Base-by-base conservation (phyloP, 305 asterid species). In the Solanum chacoense region DNA sequence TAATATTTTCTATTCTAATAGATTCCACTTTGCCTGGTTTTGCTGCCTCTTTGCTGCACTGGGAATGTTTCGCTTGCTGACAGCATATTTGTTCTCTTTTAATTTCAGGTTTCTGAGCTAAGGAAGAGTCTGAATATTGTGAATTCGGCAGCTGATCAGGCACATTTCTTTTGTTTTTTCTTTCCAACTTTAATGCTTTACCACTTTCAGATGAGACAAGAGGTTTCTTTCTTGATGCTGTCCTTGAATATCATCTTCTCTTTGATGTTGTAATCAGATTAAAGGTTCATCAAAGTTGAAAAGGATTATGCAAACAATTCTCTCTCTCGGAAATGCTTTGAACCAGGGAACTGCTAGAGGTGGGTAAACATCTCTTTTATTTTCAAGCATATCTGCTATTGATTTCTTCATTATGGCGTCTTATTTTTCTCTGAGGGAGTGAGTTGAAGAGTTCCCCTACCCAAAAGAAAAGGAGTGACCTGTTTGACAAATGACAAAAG, bases 341-440 rank as follows among this genome's bases (percentile, higher is more conserved):
- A 97, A 96, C 93, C 98, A 96, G 94, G 99, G 98, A 92, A 96
- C 98, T 87, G 98, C 98, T 22, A 92, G 98, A 93, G 98, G 99
- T 84, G 65, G 35, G 95, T 90, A 71, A 84, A 93, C 55, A 69
- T 20, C 83, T 87, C 75, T 87, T 76, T 79, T 73, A 20, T 5
- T 89, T 50, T 88, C 90, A 87, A 75, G 50, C 89, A 26, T 50
- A 72, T 69, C 84, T 50, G 77, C 85, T 42, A 22, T 36, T 89
- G 85, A 31, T 45, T 50, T 83, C 73, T 88, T 89, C 73, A 42
- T 73, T 88, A 9, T 77, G 87, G 85, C 34, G 26, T 87, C 65
- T 74, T 74, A 24, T 45, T 75, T 91, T 86, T 77, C 84, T 88
- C 40, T 24, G 14, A 24, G 85, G 31, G 45, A 81, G 86, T 45